These are phyloP conservation scores for Termitomyces sp. DNA, from an alignment of 768 basidiomycete genomes.

Conservation along the genomic window DNA sequence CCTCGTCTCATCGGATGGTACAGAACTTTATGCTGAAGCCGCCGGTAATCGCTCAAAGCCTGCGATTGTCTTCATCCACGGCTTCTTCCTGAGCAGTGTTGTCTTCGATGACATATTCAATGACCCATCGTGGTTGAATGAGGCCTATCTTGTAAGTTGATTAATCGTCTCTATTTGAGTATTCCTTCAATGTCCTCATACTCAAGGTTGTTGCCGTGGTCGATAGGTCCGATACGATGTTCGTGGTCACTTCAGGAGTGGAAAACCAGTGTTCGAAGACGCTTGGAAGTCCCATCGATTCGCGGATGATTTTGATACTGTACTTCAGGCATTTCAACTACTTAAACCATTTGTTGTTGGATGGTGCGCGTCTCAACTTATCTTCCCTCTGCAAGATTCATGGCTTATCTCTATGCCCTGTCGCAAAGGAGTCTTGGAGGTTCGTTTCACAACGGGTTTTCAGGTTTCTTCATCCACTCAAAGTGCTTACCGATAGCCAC, in stretches of 20 bases:
- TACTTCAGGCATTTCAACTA: constrained; percentile 25
- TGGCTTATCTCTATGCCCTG: neutral
- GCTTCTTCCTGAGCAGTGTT: constrained; percentile 26
- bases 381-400: neutral
- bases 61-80: constrained; percentile 36
- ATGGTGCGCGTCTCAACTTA: constrained; percentile 17
- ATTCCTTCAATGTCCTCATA: too few relatives aligned
- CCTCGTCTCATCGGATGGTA: constrained; percentile 35
- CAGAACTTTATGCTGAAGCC: constrained; percentile 34
- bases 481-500: constrained; percentile 13
- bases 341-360: constrained; percentile 27
- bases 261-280: constrained; percentile 21
- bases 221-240: constrained; percentile 29
- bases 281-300: constrained; percentile 24
- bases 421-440: constrained; percentile 22
- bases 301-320: constrained; percentile 29
- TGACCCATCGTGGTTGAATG: constrained; percentile 23
- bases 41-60: constrained; percentile 32
- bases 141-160: constrained; percentile 25
- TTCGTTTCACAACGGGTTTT: constrained; percentile 8
- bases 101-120: constrained; percentile 34
- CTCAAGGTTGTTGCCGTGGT: neutral
- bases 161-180: too few relatives aligned
- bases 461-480: neutral
- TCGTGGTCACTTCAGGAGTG: constrained; percentile 30